Percentiles rank a stretch among this genome's conserved stretches.
Conservation (phyloP, 1,139 yeast species). For the Meyerozyma athensensis region DNA sequence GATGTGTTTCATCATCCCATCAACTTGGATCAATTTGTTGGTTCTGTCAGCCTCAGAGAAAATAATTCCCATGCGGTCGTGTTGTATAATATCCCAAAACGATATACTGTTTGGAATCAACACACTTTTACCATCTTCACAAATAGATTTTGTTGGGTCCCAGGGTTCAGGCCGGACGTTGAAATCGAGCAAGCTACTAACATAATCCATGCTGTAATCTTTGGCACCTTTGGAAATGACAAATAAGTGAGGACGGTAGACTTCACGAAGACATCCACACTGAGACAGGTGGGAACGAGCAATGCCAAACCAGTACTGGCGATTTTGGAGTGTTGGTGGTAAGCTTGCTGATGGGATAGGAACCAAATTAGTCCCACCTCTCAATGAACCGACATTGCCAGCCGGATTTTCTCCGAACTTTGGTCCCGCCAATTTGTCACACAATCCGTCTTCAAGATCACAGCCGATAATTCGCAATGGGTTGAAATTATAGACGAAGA, state of each 20-base stretch:
- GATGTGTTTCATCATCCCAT: slow-evolving; percentile 16
- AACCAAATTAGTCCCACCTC: slow-evolving; percentile 16
- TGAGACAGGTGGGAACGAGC: slow-evolving; percentile 13
- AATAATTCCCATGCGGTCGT: slow-evolving; percentile 18
- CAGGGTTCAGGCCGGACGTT: slow-evolving; percentile 17
- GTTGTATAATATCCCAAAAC: slow-evolving; percentile 12
- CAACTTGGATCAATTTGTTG: slow-evolving; percentile 15
- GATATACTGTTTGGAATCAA: slow-evolving; percentile 20
- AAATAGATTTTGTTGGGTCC: slow-evolving; percentile 9
- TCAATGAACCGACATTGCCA: slow-evolving; percentile 14
- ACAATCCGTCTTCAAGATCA: slow-evolving; percentile 12
- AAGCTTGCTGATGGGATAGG: slow-evolving; percentile 1
- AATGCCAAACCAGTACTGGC: slow-evolving; percentile 14
- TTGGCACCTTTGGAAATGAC: slow-evolving; percentile 13
- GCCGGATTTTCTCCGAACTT: slow-evolving; percentile 10
- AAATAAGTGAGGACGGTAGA: slow-evolving; percentile 19
- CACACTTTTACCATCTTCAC: slow-evolving; percentile 18
- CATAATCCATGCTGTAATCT: slow-evolving; percentile 15
- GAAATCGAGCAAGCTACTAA: slow-evolving; percentile 17
- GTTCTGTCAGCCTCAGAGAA: slow-evolving; percentile 19
- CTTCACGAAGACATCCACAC: slow-evolving; percentile 13
- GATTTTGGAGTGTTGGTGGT: slow-evolving; percentile 3
- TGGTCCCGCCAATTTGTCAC: slow-evolving; percentile 15
- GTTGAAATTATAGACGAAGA: slow-evolving; percentile 17
- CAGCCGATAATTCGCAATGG: slow-evolving; percentile 18